Conservation (phyloP, 495 filamentous ascomycete species). For the Lentithecium fluviatile region DNA sequence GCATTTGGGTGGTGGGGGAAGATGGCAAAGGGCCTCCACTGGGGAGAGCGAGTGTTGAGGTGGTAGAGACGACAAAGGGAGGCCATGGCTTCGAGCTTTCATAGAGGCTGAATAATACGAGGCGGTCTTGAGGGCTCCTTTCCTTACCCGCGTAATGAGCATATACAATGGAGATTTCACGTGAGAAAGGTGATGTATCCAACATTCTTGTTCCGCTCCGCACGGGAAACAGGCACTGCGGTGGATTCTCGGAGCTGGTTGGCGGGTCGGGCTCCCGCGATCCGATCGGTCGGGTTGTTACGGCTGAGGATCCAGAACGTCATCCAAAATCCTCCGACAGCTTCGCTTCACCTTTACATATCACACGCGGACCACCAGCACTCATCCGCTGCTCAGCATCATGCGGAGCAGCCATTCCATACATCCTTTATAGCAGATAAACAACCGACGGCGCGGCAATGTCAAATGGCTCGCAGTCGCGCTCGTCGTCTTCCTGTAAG, state of each 20-base stretch:
- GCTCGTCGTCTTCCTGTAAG: slow-evolving; percentile 37
- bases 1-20: slow-evolving; percentile 23
- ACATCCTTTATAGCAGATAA: slow-evolving; percentile 9
- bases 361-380: neutral
- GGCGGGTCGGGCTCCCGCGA: slow-evolving; percentile 3
- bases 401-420: slow-evolving; percentile 15
- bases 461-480: slow-evolving; percentile 34
- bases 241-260: too few relatives aligned
- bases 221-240: too few relatives aligned
- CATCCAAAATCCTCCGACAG: slow-evolving; percentile 15
- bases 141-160: too few relatives aligned
- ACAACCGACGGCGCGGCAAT: slow-evolving; percentile 27
- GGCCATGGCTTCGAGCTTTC: too few relatives aligned
- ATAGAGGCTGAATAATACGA: too few relatives aligned
- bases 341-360: neutral
- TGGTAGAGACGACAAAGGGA: neutral
- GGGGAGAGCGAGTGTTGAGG: neutral
- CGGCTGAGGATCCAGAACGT: slow-evolving; percentile 1
- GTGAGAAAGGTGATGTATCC: too few relatives aligned
- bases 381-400: slow-evolving; percentile 10
- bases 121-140: too few relatives aligned
- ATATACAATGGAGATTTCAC: too few relatives aligned
- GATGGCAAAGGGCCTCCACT: neutral
- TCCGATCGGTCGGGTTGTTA: neutral
- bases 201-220: too few relatives aligned